Evolutionary conservation across 805 yeast genomes (phyloP), one percentile per base, ranked within the genome.

Genomic region (Yamadazyma insecticola): DNA sequence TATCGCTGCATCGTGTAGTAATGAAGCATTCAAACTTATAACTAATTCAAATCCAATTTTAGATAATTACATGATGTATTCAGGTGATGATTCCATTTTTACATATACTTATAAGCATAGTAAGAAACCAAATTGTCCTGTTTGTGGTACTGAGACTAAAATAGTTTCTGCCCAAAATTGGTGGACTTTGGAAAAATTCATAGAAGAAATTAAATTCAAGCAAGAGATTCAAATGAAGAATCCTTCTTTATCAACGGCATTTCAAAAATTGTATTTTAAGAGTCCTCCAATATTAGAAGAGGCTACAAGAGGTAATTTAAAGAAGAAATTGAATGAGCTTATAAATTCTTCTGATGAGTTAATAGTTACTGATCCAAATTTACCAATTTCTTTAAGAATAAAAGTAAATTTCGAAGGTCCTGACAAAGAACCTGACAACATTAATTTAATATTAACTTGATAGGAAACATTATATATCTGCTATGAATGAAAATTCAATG

Each of bases 1-100:
- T 14, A 75, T 90, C 19, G 96, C 97, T 0, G 94, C 92, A 0
- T 70, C 87, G 5, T 84, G 95, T 52, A 82, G 92, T 50, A 83
- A 82, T 41, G 96, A 88, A 53, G 85, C 82, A 2, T 74, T 86
- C 55, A 89, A 89, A 50, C 64, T 88, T 15, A 70, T 85, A 25
- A 77, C 95, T 2, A 76, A 80, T 32, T 64, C 77, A 35, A 76
- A 77, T 39, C 90, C 88, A 0, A 59, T 61, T 12, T 57, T 84
- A 43, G 73, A 76, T 37, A 89, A 87, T 57, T 83, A 83, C 51
- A 80, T 86, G 84, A 83, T 81, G 76, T 85, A 85, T 48, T 76
- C 88, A 16, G 97, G 97, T 0, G 80, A 81, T 32, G 78, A 76
- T 32, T 84, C 90, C 1, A 76, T 81, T 4, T 85, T 81, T 55